phyloP scores from a whole-genome alignment of 78 protist genomes.

The Thecamonas trahens region DNA sequence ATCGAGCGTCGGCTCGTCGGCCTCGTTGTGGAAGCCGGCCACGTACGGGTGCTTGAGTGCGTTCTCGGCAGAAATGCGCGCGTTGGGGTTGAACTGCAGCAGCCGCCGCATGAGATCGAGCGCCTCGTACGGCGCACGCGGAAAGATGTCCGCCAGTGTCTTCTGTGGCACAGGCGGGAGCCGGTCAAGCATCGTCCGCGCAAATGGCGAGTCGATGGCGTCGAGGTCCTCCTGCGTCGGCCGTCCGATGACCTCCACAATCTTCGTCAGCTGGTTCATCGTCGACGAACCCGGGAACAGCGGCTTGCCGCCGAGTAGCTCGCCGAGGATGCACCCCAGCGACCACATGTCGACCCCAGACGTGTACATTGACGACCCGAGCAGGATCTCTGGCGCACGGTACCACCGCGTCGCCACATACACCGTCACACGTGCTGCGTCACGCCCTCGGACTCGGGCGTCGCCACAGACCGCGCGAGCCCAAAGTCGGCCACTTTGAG shows the following conservation, averaged over 20 bases:
- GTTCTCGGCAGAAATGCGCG: constrained; percentile 87
- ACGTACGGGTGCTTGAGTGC: constrained; percentile 89
- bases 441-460: constrained; percentile 8
- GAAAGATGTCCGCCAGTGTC: constrained; percentile 54
- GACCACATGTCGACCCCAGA: constrained; percentile 75
- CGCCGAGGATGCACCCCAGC: constrained; percentile 91
- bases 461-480: constrained; percentile 57
- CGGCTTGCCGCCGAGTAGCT: constrained; percentile 88
- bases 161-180: constrained; percentile 53
- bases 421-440: constrained; percentile 76
- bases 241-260: constrained; percentile 81
- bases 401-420: constrained; percentile 95
- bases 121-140: constrained; percentile 88
- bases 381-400: constrained; percentile 96
- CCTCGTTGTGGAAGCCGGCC: constrained; percentile 70
- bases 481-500: constrained; percentile 95
- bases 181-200: constrained; percentile 79
- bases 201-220: constrained; percentile 71
- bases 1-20: constrained; percentile 55
- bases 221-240: constrained; percentile 80
- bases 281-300: constrained; percentile 95
- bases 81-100: constrained; percentile 88
- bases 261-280: constrained; percentile 89
- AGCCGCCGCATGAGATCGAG: constrained; percentile 77
- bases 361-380: constrained; percentile 85